Base-by-base conservation (phyloP, 1,284 basidiomycete species). In the Vanrija pseudolonga region DNA sequence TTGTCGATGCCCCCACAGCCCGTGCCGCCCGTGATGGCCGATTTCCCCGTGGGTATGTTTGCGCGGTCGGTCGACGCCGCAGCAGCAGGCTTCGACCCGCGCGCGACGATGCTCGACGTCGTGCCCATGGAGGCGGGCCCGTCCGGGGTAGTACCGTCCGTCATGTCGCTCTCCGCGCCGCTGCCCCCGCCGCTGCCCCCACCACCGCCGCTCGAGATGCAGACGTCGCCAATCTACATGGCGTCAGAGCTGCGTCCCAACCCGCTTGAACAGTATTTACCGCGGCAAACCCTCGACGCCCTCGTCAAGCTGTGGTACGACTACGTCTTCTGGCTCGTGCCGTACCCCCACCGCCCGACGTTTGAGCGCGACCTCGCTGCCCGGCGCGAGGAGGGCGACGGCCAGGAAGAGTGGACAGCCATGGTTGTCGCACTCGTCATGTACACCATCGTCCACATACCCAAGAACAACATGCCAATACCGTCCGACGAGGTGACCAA, bases 251-350 rank as follows among this genome's bases (percentile, higher is more conserved):
- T 2, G 32, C 32, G 32, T 4, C 32, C 32, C 12, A 32, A 32
- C 11, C 32, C 32, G 32, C 32, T 32, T 15, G 32, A 32, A 14
- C 12, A 12, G 12, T 4, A 42, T 5, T 8, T 49, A 9, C 24
- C 24, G 0, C 40, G 47, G 17, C 53, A 52, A 2, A 39, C 59
- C 5, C 51, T 63, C 28, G 44, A 53, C 14, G 51, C 37, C 55
- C 87, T 90, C 63, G 84, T 90, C 55, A 80, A 84, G 23, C 80
- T 90, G 26, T 90, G 90, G 77, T 90, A 90, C 68, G 88, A 90
- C 72, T 90, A 88, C 68, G 88, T 90, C 45, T 89, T 89, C 69
- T 87, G 88, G 26, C 50, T 90, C 46, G 89, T 87, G 9, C 89
- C 88, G 9, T 60, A 58, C 44, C 56, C 65, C 4, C 69, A 67